phyloP scores from a whole-genome alignment of 345 rosid species.

The Leavenworthia alabamica region DNA sequence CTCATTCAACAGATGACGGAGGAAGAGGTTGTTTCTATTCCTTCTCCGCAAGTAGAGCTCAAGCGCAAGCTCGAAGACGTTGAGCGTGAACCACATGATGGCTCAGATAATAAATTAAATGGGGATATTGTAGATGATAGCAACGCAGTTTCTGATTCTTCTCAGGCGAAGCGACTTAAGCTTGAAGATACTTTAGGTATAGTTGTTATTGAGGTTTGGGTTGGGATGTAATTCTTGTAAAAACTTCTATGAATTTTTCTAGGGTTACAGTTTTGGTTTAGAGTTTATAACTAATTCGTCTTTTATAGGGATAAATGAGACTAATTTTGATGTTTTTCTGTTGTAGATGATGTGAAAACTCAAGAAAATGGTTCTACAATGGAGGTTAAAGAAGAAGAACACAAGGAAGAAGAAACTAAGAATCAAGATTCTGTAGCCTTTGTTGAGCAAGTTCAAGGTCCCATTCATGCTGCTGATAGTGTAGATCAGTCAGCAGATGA shows the following conservation, averaged over 20 bases:
- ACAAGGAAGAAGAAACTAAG: constrained; percentile 28
- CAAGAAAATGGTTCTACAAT: background rate
- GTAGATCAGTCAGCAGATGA: constrained; percentile 15
- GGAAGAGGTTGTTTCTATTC: constrained; percentile 44
- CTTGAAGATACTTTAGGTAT: constrained; percentile 53
- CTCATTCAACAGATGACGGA: constrained; percentile 41
- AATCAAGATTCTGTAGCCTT: constrained; percentile 2
- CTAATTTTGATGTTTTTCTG: background rate
- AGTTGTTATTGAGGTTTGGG: background rate
- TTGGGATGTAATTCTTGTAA: background rate
- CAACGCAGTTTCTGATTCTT: constrained; percentile 31
- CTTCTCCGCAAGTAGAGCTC: constrained; percentile 42
- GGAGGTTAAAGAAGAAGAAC: constrained; percentile 7
- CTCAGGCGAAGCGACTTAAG: constrained; percentile 49
- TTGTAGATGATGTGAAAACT: constrained; percentile 25
- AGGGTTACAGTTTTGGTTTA: background rate
- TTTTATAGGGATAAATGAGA: background rate
- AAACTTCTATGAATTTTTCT: background rate
- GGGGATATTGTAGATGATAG: constrained; percentile 13
- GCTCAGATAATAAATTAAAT: background rate
- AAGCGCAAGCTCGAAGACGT: constrained; percentile 68
- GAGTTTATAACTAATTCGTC: background rate
- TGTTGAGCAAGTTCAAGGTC: constrained; percentile 10
- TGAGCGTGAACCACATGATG: constrained; percentile 26
- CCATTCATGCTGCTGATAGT: constrained; percentile 16